phyloP scores from a whole-genome alignment of 208 protist genomes.

The Tritrichomonas musculus region DNA sequence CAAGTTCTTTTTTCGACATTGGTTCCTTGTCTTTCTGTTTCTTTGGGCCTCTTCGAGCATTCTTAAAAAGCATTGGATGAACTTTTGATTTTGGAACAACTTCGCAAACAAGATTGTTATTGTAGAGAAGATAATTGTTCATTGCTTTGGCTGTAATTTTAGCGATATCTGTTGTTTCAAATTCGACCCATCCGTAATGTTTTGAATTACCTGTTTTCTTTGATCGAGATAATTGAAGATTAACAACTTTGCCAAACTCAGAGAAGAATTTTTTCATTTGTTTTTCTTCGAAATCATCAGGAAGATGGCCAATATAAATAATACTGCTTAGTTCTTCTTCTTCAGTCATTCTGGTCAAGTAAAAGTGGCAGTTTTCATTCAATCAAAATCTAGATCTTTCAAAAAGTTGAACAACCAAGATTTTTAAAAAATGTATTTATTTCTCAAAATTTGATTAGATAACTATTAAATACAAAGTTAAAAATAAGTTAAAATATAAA shows the following conservation, averaged over 20 bases:
- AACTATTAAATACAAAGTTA: too few species aligned
- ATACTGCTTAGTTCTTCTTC: background rate
- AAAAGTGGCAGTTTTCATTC: background rate
- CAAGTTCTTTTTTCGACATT: background rate
- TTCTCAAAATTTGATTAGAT: too few species aligned
- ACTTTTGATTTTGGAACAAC: background rate
- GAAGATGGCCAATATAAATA: constrained; percentile 38
- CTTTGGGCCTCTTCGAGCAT: background rate
- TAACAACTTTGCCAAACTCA: constrained; percentile 33
- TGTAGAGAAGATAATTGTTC: constrained; percentile 35
- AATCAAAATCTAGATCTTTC: background rate
- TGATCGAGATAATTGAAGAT: constrained; percentile 32
- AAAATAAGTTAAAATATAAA: too few species aligned
- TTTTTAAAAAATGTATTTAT: too few species aligned
- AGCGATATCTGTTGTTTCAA: constrained; percentile 35
- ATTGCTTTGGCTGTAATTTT: constrained; percentile 30
- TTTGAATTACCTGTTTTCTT: constrained; percentile 38
- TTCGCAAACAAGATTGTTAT: constrained; percentile 15
- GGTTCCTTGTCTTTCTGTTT: background rate
- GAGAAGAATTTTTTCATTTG: constrained; percentile 28
- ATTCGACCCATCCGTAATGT: constrained; percentile 41
- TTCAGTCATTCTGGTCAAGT: background rate
- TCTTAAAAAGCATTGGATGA: constrained; percentile 19
- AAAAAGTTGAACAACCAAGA: too few species aligned
- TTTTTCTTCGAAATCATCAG: constrained; percentile 35